Evolutionary conservation across 495 filamentous ascomycete species (phyloP), one percentile per base, ranked within the genome.

Genomic region (Podospora didyma): DNA sequence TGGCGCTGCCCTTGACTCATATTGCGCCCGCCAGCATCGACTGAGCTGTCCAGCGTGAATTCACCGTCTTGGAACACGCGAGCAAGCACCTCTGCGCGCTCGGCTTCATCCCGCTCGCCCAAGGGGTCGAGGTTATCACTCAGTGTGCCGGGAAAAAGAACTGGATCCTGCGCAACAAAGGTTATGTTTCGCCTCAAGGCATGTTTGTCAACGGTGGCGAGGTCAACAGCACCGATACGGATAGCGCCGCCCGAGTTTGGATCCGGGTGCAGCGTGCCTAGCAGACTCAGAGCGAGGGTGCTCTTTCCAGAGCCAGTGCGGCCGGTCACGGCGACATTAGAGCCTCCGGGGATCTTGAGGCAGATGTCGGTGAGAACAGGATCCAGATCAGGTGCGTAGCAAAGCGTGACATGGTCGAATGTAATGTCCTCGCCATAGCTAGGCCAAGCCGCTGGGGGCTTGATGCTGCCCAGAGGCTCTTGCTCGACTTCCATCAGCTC

Each of bases 401-500:
- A 81, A 47, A 94, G 79, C 5, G 88, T 90, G 24, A 89, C 87
- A 49, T 87, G 66, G 51, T 91, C 81, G 58, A 95, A 93, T 23
- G 81, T 71, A 54, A 95, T 87, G 64, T 87, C 85, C 46, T 84
- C 85, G 22, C 75, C 73, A 57, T 80, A 86, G 2, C 69, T 75
- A 5, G 90, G 89, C 90, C 90, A 95, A n/a, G 75, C 77, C 0
- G 86, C 83, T 19, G 90, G 87, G 1, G 90, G 89, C 6, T 78
- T 61, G 14, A 88, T 67, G 2, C 80, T 76, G 7, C 89, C 89
- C 2, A 71, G 71, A 0, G 83, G 74, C 69, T 95, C 90, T 64
- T 88, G 82, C 37, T 90, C 88, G 2, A 92, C 77, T 54, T 87
- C 77, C 2, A 91, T 76, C 0, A 92, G 74, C 62, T 94, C 89